Evolutionary conservation across 139 green algal species (phyloP).

Genomic region (Picochlorum sp.): DNA sequence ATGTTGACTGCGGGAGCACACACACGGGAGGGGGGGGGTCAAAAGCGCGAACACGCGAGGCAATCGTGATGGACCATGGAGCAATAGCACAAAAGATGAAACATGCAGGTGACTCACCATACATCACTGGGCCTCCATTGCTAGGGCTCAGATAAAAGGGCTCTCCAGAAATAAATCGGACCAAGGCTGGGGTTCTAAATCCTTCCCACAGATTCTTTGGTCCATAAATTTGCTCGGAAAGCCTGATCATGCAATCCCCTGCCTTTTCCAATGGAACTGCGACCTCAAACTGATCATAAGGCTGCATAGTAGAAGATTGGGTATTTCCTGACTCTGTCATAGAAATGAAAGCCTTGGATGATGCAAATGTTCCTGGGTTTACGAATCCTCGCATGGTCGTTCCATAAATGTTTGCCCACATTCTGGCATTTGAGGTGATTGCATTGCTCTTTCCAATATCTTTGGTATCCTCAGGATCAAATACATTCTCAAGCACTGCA

Average conservation of each 20-base stretch:
- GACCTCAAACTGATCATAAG: constrained; percentile 61
- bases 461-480: constrained; percentile 12
- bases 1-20: too few relatives aligned
- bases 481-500: constrained; percentile 5
- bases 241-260: constrained; percentile 36
- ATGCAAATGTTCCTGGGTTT: constrained; percentile 25
- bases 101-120: too few relatives aligned
- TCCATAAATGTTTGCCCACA: constrained; percentile 29
- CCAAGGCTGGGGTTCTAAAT: constrained; percentile 30
- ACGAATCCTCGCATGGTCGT: constrained; percentile 4
- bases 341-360: constrained; percentile 1
- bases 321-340: constrained; percentile 23
- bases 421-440: constrained; percentile 8
- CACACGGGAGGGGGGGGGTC: too few relatives aligned
- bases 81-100: too few relatives aligned
- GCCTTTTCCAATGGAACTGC: constrained; percentile 33
- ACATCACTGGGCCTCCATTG: constrained; percentile 47
- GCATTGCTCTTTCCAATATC: constrained; percentile 5
- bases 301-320: constrained; percentile 12
- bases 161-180: constrained; percentile 43
- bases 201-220: constrained; percentile 20
- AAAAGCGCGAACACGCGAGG: too few relatives aligned
- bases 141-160: constrained; percentile 48
- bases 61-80: too few relatives aligned
- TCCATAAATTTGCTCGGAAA: constrained; percentile 30